A percentile compares a stretch with the other conserved stretches of the same genome.
phyloP scores from a whole-genome alignment of 768 basidiomycete species.

The Amanita subjunquillea region DNA sequence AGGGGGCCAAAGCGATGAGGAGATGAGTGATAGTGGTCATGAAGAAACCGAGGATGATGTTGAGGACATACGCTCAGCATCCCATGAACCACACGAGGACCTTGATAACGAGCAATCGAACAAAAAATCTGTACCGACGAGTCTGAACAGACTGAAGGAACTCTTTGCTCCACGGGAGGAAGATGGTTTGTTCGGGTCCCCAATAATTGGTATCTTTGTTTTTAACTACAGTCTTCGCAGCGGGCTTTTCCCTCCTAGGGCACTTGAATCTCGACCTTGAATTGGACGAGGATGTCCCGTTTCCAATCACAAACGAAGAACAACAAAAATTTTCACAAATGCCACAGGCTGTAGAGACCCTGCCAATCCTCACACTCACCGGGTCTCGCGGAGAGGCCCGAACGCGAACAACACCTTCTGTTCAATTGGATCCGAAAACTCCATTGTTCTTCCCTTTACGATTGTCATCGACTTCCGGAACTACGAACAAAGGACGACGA shows the following conservation, averaged over 20 bases:
- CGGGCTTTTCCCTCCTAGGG: conserved; percentile 64
- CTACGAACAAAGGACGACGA: conserved; percentile 19
- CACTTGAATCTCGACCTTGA: conserved; percentile 70
- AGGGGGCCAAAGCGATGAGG: conserved; percentile 9
- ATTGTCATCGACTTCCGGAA: conserved; percentile 9
- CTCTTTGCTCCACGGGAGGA: conserved; percentile 64
- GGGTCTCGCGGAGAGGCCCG: neutral
- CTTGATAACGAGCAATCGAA: neutral
- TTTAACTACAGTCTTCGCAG: conserved; percentile 18
- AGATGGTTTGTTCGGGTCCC: conserved; percentile 32
- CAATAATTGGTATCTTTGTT: neutral
- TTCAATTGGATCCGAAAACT: conserved; percentile 39
- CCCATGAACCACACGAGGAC: neutral
- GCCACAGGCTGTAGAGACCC: conserved; percentile 10
- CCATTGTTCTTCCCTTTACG: conserved; percentile 56
- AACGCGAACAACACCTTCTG: conserved; percentile 8
- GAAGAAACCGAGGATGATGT: conserved; percentile 9
- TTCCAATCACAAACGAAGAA: conserved; percentile 11
- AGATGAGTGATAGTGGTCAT: conserved; percentile 3
- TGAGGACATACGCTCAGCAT: conserved; percentile 1
- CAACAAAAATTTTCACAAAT: conserved; percentile 10
- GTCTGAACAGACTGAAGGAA: conserved; percentile 45
- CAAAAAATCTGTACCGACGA: conserved; percentile 2
- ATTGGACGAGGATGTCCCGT: conserved; percentile 46
- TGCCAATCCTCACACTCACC: neutral